Base-by-base conservation (phyloP, 306 rosid genomes). In the Gastrolobium villosum region DNA sequence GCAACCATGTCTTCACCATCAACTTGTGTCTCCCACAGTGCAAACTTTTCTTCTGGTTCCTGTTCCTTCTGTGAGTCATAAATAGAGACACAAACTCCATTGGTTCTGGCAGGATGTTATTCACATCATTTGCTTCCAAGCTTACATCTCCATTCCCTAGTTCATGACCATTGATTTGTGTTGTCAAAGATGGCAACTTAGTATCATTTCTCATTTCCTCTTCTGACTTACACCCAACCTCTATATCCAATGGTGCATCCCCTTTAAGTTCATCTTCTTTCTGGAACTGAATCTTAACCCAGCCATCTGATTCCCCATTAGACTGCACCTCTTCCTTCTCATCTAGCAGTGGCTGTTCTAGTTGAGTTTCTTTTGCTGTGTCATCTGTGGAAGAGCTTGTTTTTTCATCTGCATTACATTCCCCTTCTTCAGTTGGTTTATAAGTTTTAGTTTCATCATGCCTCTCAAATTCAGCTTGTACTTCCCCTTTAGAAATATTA, bases 281-380 rank as follows among this genome's bases (percentile, higher is more conserved):
- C 20, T 66, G 15, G 13, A 9, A 34, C 60, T 41, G 84, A 20
- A 72, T 31, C 11, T 82, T 34, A 1, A 80, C 64, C 75, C 61
- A 43, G 1, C 78, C 81, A 48, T 81, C 74, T 10, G 67, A 72
- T 55, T 76, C 82, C 35, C 39, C 79, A 5, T 15, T 34, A 41
- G 77, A 76, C 1, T 75, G 65, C 60, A 34, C 63, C 60, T 80
- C 85, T 7, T 37, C 66, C 62, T 66, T 60, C n/a, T 49, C 83
- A 81, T 52, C 87, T 26, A n/a, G 8, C 11, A 11, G 55, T 3
- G 36, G 61, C 70, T 73, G 35, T 73, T 79, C 60, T 36, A 30
- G 7, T 70, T 57, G 67, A 56, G 52, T 13, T 48, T 59, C 74
- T 4, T 49, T 55, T 4, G 62, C 5, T 28, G 70, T 35, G 0